Evolutionary conservation across 2,329 filamentous ascomycete genomes (phyloP).

Genomic region (Aureobasidium sp.): DNA sequence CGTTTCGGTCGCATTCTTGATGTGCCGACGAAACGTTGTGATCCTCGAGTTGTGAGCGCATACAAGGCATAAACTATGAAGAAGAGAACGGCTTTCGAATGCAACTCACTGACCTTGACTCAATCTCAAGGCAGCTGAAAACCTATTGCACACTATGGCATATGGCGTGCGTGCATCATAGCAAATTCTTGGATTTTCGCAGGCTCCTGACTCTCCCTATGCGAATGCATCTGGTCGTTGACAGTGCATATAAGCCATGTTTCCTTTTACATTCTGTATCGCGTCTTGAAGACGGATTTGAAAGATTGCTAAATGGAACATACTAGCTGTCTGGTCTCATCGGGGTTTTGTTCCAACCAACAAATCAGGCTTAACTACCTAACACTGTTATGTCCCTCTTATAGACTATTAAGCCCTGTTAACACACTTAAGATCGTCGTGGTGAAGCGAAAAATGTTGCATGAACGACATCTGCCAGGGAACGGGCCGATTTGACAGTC

Average conservation of each 20-base stretch:
- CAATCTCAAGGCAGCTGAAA: neutral
- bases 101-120: neutral
- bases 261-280: neutral
- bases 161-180: neutral
- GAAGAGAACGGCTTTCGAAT: neutral
- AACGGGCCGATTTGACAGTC: neutral
- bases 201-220: neutral
- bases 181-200: neutral
- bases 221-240: neutral
- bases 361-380: neutral
- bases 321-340: neutral
- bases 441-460: neutral
- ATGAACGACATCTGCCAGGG: neutral
- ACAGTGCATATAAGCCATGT: neutral
- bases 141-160: neutral
- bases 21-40: too few relatives aligned
- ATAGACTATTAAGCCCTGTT: neutral
- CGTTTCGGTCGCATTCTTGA: too few relatives aligned
- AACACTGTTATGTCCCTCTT: neutral
- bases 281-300: neutral
- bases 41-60: neutral
- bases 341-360: neutral
- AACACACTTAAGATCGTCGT: neutral
- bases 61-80: neutral
- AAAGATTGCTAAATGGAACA: neutral